Percentiles rank a stretch among this genome's conserved stretches.
phyloP scores from a whole-genome alignment of 441 rosid genomes.

The Adansonia gregorii region DNA sequence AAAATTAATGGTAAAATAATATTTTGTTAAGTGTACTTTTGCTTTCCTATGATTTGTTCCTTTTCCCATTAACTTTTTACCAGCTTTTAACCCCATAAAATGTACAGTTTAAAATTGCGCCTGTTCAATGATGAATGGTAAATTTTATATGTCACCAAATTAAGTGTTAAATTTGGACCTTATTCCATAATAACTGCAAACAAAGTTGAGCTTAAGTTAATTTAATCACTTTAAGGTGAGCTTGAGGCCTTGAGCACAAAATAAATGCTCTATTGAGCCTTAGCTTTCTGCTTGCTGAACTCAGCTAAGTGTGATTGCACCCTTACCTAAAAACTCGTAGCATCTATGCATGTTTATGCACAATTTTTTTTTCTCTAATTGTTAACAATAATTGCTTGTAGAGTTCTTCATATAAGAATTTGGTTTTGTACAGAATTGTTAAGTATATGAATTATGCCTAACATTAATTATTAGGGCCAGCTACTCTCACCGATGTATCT shows the following conservation, averaged over 20 bases:
- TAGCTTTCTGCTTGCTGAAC: conserved; percentile 7
- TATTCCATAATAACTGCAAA: background rate
- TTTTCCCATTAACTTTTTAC: background rate
- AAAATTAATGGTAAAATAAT: too few relatives aligned
- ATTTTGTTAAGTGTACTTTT: too few relatives aligned
- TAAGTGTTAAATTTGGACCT: background rate
- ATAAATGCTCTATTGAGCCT: conserved; percentile 9
- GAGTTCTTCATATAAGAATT: background rate
- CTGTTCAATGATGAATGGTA: conserved; percentile 1
- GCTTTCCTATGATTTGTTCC: background rate
- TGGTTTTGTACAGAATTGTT: conserved; percentile 3
- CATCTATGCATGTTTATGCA: conserved; percentile 5
- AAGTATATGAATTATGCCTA: background rate
- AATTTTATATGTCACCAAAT: background rate
- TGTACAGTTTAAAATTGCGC: background rate
- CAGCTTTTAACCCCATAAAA: background rate
- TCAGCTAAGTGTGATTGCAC: background rate
- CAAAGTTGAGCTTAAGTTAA: background rate
- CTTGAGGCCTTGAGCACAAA: background rate
- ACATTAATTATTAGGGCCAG: background rate
- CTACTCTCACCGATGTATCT: background rate
- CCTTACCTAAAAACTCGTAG: background rate
- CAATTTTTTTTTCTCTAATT: background rate
- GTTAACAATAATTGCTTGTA: background rate
- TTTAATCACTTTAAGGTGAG: background rate